Evolutionary conservation across 2,329 filamentous ascomycete species (phyloP).

Genomic region (Pestalotiopsis sp.): DNA sequence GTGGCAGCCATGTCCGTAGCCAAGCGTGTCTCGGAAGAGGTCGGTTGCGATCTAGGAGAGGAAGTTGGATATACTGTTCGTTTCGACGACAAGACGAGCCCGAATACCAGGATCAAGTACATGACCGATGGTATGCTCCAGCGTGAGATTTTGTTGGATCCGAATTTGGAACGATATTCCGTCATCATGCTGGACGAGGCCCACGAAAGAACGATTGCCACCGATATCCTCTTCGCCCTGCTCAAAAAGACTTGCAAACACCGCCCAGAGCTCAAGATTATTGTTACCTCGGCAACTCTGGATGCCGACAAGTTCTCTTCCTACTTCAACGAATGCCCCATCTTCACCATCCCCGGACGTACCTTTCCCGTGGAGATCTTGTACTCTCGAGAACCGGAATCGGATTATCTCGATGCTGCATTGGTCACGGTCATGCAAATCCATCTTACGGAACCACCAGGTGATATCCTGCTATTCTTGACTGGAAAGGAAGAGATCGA

Average conservation of each 20-base stretch:
- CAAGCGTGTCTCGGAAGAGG: conserved; percentile 94
- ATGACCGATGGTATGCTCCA: conserved; percentile 99
- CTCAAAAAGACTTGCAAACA: conserved; percentile 91
- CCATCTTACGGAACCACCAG: conserved; percentile 86
- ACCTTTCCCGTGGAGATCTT: conserved; percentile 96
- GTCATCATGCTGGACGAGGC: conserved; percentile 98
- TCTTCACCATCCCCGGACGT: conserved; percentile 93
- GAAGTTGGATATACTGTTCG: conserved; percentile 98
- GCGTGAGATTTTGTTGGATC: conserved; percentile 90
- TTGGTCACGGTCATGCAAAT: conserved; percentile 99
- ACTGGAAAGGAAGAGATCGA: conserved; percentile 99
- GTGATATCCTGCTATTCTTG: conserved; percentile 95
- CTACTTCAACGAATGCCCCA: conserved; percentile 95
- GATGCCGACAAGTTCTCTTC: conserved; percentile 97
- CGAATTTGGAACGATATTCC: conserved; percentile 85
- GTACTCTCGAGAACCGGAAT: conserved; percentile 92
- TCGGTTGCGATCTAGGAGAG: conserved; percentile 85
- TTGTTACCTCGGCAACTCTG: conserved; percentile 94
- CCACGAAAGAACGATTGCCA: conserved; percentile 95
- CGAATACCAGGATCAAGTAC: conserved; percentile 94
- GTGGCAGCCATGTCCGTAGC: conserved; percentile 98
- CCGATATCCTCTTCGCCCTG: conserved; percentile 91
- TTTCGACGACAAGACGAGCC: conserved; percentile 91
- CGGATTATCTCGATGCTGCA: conserved; percentile 91
- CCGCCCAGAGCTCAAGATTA: conserved; percentile 86